Percentiles rank a stretch among this genome's conserved stretches.
Evolutionary conservation across 1,284 basidiomycete genomes (phyloP).

Genomic region (Phylloporus gajari): DNA sequence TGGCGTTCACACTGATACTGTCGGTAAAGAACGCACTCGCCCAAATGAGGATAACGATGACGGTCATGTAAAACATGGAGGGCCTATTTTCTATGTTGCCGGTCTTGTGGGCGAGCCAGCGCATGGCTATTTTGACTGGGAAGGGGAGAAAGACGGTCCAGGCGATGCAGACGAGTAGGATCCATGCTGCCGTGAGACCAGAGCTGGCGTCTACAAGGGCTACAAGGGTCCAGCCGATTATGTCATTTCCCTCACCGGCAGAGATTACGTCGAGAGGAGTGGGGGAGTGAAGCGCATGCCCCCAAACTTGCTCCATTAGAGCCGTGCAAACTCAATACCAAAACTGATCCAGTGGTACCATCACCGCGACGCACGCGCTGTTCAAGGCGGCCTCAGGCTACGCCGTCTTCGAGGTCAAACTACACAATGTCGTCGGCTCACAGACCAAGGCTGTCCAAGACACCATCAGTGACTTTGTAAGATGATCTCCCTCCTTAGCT

Average conservation of each 20-base stretch:
- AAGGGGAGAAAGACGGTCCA: conserved; percentile 85
- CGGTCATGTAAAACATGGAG: conserved; percentile 81
- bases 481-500: conserved; percentile 93
- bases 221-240: conserved; percentile 83
- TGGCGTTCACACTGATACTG: conserved; percentile 91
- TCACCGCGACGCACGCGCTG: conserved; percentile 86
- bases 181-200: conserved; percentile 81
- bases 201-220: conserved; percentile 87
- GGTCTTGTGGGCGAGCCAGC: conserved; percentile 80
- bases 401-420: conserved; percentile 91
- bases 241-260: conserved; percentile 93
- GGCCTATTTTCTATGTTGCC: conserved; percentile 85
- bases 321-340: conserved; percentile 24
- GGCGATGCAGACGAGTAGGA: conserved; percentile 82
- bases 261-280: conserved; percentile 57
- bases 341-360: conserved; percentile 10
- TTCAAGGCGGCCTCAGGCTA: conserved; percentile 97
- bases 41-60: conserved; percentile 82
- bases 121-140: conserved; percentile 69
- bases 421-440: conserved; percentile 90
- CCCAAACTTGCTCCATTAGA: not conserved
- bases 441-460: conserved; percentile 87
- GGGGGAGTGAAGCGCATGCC: not conserved
- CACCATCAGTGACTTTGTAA: conserved; percentile 87
- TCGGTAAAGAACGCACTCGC: conserved; percentile 93